Conservation (phyloP, 768 basidiomycete genomes). For the Tulasnella sp. region DNA sequence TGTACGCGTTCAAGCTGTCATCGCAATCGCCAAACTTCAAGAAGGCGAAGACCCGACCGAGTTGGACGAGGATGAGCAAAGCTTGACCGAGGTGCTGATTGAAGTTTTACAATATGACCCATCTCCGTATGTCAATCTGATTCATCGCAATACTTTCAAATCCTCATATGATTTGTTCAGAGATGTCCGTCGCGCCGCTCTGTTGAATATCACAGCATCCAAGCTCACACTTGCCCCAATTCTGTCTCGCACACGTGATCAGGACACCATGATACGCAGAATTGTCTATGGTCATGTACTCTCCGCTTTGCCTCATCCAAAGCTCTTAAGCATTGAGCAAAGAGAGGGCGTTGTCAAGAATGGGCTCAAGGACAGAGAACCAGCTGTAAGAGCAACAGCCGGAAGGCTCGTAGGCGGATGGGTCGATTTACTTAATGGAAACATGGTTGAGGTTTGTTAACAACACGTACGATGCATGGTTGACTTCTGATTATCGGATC, state of each 20-base stretch:
- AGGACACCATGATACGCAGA: slow-evolving; percentile 60
- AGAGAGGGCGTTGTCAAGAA: slow-evolving; percentile 65
- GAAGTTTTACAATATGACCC: slow-evolving; percentile 59
- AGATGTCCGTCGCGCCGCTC: slow-evolving; percentile 72
- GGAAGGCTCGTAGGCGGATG: slow-evolving; percentile 58
- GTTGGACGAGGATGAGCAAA: slow-evolving; percentile 35
- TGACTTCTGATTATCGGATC: slow-evolving; percentile 12
- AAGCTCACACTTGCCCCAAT: slow-evolving; percentile 45
- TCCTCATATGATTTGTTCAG: slow-evolving; percentile 28
- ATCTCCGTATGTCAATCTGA: slow-evolving; percentile 44
- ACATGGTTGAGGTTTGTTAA: slow-evolving; percentile 26
- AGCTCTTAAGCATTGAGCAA: slow-evolving; percentile 52
- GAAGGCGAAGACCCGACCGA: slow-evolving; percentile 53
- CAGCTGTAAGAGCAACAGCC: slow-evolving; percentile 55
- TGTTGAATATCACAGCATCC: slow-evolving; percentile 56
- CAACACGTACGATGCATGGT: neutral
- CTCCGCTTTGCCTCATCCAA: slow-evolving; percentile 50
- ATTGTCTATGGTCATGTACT: slow-evolving; percentile 55
- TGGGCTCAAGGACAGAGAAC: slow-evolving; percentile 79
- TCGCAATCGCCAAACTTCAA: slow-evolving; percentile 65
- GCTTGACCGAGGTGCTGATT: slow-evolving; percentile 47
- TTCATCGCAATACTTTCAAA: neutral
- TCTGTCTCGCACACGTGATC: slow-evolving; percentile 65
- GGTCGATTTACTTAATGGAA: slow-evolving; percentile 46
- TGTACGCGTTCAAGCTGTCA: slow-evolving; percentile 69